These are phyloP conservation scores for Talaromyces proteolyticus DNA, from an alignment of 495 filamentous ascomycete species.

Conservation along the genomic window DNA sequence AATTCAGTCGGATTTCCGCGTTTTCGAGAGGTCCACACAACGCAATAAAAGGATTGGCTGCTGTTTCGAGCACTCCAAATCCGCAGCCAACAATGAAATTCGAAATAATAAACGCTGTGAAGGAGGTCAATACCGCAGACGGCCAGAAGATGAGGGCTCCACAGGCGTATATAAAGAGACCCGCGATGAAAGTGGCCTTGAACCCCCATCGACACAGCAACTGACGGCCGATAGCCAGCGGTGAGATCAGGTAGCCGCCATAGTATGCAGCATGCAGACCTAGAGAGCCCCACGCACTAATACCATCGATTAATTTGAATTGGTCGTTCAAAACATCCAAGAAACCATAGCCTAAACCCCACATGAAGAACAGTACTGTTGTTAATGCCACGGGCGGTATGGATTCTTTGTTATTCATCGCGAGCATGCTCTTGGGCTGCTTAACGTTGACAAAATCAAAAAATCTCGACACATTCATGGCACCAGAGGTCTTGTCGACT, in stretches of 20 bases:
- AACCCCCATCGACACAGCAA: slow-evolving; percentile 61
- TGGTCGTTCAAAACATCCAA: slow-evolving; percentile 67
- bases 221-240: slow-evolving; percentile 50
- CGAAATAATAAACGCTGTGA: slow-evolving; percentile 56
- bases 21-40: slow-evolving; percentile 64
- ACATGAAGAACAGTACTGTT: slow-evolving; percentile 77
- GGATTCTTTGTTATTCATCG: slow-evolving; percentile 50
- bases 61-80: slow-evolving; percentile 56
- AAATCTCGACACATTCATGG: slow-evolving; percentile 36
- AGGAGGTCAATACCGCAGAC: slow-evolving; percentile 60
- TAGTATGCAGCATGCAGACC: slow-evolving; percentile 63
- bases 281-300: slow-evolving; percentile 43
- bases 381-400: slow-evolving; percentile 54
- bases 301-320: slow-evolving; percentile 41
- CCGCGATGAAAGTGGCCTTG: slow-evolving; percentile 59
- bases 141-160: slow-evolving; percentile 71
- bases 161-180: slow-evolving; percentile 57
- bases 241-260: slow-evolving; percentile 53
- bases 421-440: slow-evolving; percentile 70
- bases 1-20: slow-evolving; percentile 57
- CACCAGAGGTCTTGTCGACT: slow-evolving; percentile 23
- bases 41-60: slow-evolving; percentile 62
- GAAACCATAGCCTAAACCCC: slow-evolving; percentile 83
- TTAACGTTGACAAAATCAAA: slow-evolving; percentile 86
- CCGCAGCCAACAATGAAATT: slow-evolving; percentile 66